Conservation (phyloP, 2,329 filamentous ascomycete species). For the Ophiostoma perfectum region DNA sequence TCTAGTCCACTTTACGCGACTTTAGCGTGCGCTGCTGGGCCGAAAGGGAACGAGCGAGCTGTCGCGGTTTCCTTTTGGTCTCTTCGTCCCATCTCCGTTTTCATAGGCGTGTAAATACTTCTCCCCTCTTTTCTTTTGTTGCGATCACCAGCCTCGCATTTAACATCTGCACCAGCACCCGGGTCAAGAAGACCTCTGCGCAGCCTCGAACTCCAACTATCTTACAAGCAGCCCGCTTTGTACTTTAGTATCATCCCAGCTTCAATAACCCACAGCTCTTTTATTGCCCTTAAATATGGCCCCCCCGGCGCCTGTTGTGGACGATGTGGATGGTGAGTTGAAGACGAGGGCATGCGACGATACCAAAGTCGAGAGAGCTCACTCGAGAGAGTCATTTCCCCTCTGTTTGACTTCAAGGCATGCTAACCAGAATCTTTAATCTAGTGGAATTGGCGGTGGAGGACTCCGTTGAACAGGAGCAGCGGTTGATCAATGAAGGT, state of each 20-base stretch:
- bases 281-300: conserved; percentile 36
- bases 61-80: conserved; percentile 17
- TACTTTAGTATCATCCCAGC: neutral
- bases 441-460: conserved; percentile 33
- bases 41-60: conserved; percentile 12
- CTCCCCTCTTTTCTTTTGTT: conserved; percentile 2
- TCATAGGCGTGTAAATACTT: neutral
- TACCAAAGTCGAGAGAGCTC: neutral
- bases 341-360: neutral
- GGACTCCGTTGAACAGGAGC: conserved; percentile 55
- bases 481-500: conserved; percentile 94
- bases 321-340: conserved; percentile 46
- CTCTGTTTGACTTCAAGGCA: neutral
- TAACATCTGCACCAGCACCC: neutral
- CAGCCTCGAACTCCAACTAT: neutral
- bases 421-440: neutral
- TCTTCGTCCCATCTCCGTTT: conserved; percentile 1
- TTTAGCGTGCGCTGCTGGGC: conserved; percentile 13
- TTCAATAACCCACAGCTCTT: neutral
- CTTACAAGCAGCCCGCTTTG: neutral
- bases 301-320: conserved; percentile 40
- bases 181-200: neutral
- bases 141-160: neutral
- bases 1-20: conserved; percentile 24
- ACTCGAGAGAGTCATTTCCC: neutral